Evolutionary conservation across 2,329 filamentous ascomycete genomes (phyloP), one percentile per base, ranked within the genome.

Genomic region (Colletotrichum sansevieriae): DNA sequence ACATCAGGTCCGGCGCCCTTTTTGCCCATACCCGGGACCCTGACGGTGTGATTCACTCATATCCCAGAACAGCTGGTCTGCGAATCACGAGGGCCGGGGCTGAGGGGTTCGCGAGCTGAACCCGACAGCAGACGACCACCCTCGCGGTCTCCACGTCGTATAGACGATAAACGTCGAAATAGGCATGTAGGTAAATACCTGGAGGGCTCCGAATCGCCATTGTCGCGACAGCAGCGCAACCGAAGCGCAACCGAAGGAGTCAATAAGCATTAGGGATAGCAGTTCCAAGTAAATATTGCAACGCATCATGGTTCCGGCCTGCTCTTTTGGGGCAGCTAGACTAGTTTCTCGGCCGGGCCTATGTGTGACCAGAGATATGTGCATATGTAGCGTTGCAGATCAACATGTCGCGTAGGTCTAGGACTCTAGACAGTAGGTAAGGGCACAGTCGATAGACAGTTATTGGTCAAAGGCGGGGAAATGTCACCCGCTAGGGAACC

Each of bases 261-360:
- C 33, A 13, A 37, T 15, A 18, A 12, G 39, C 44, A 43, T 41
- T 18, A 44, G n/a, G 15, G 43, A 41, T 43, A 25, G 58, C 20
- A 61, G 25, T 25, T 25, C 25, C 46, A 61, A 61, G 61, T 33
- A 41, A 37, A 56, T 60, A 68, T 65, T 65, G 62, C 65, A 55
- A 44, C 65, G 18, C 15, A 51, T 60, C 63, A 60, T 58, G 62
- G 55, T 65, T 68, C 55, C 25, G 29, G 25, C 41, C 41, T 56
- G 62, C 20, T 60, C 55, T 18, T 39, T 60, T 60, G 18, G 55
- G 49, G 47, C n/a, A 59, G 47, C n/a, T 47, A 46, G 54, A 20
- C 54, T 60, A 33, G 47, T 25, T 20, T 22, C 15, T 35, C 20
- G 12, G 41, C 54, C 47, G 61, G 61, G 65, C 54, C 47, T 60